Base-by-base conservation (phyloP, 75 land plant genomes). In the Ceratopteris richardii region DNA sequence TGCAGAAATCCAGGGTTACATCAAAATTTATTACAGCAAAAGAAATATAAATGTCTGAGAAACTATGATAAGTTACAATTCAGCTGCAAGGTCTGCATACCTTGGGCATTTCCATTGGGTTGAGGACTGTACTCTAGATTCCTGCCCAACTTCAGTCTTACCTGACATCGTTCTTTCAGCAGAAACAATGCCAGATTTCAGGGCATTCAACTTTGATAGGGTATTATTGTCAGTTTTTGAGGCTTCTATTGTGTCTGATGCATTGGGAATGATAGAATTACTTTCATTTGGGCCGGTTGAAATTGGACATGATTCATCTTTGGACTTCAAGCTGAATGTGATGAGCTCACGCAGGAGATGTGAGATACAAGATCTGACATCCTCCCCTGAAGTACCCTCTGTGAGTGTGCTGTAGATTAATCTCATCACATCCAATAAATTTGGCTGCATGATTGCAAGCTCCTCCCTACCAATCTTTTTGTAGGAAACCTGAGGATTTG, bases 101-200 rank as follows among this genome's bases (percentile, higher is more conserved):
- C 50, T 46, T n/a, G 50, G 50, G 17, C 50, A 46, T 14, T 46
- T 21, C 50, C 50, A 46, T 17, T 46, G 50, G 37, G 3, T 3
- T 33, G 37, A 3, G 3, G 37, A 33, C 9, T 3, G 37, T 3
- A 9, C 37, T 33, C 7, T 33, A 3, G 37, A 4, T 33, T 33
- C 37, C 9, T 4, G 37, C 37, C 37, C 9, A 33, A 9, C 37
- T 33, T 33, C 37, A 3, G 37, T 9, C 37, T 33, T 33, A 33
- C 37, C 37, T 3, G 37, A 9, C 37, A 4, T 33, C 37, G 7
- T 9, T 33, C 37, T 33, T 9, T 9, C 37, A 33, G 9, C 37
- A 9, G 37, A 33, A 9, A n/a, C n/a, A n/a, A n/a, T n/a, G n/a
- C n/a, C n/a, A n/a, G n/a, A n/a, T n/a, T n/a, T n/a, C n/a, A n/a